A percentile compares a stretch with the other conserved stretches of the same genome.
phyloP scores from a whole-genome alignment of 306 rosid genomes.

The Rosa chinensis region DNA sequence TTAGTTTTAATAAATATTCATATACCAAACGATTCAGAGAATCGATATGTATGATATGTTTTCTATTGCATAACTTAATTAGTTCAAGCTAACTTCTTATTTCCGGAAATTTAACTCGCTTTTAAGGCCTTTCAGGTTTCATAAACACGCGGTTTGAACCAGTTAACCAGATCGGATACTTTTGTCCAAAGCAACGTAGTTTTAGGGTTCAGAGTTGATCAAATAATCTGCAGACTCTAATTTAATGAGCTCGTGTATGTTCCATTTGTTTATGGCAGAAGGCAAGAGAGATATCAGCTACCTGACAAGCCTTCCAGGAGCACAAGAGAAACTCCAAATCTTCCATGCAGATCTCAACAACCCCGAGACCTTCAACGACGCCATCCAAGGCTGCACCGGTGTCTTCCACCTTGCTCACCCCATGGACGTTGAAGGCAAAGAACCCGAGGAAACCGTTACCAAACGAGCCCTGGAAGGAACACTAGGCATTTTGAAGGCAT shows the following conservation, averaged over 20 bases:
- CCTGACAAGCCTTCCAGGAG: slow-evolving; percentile 42
- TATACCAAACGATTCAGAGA: not conserved
- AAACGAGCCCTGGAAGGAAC: slow-evolving; percentile 52
- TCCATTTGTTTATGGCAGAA: slow-evolving; percentile 3
- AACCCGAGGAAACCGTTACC: slow-evolving; percentile 44
- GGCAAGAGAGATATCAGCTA: slow-evolving; percentile 40
- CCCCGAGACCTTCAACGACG: slow-evolving; percentile 31
- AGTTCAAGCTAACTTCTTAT: not conserved
- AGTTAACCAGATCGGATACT: too few relatives aligned
- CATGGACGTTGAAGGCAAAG: slow-evolving; percentile 35
- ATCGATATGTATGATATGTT: not conserved
- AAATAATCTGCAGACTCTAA: not conserved
- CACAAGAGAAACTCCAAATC: slow-evolving; percentile 36
- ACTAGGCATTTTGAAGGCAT: slow-evolving; percentile 48
- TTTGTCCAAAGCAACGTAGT: not conserved
- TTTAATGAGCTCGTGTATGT: not conserved
- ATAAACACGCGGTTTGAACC: too few relatives aligned
- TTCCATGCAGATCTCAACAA: slow-evolving; percentile 40
- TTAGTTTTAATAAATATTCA: not conserved
- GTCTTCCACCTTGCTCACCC: slow-evolving; percentile 57
- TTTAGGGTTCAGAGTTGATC: not conserved
- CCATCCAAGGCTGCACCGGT: slow-evolving; percentile 45
- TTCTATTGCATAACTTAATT: not conserved
- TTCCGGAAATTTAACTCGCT: not conserved
- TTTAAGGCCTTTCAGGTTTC: not conserved